Percentiles rank a stretch among this genome's conserved stretches.
phyloP scores from a whole-genome alignment of 2,329 filamentous ascomycete genomes.

The Orbilia brochopaga region DNA sequence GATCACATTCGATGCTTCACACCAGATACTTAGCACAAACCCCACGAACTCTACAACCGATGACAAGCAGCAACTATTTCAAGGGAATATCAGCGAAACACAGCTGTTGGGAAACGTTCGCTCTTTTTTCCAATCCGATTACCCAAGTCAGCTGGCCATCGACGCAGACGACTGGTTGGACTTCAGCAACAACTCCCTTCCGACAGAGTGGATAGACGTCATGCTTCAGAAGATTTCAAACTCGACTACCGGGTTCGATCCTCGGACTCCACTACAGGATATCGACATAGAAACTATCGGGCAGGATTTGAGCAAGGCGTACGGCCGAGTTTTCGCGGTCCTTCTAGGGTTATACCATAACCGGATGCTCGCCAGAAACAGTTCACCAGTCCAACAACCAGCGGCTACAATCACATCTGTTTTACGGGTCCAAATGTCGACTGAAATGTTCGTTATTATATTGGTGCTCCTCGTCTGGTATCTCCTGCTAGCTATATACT shows the following conservation, averaged over 20 bases:
- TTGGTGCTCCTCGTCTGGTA: conserved; percentile 38
- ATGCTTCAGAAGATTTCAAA: conserved; percentile 58
- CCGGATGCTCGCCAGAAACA: conserved; percentile 22
- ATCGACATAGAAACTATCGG: conserved; percentile 54
- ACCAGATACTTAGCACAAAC: conserved; percentile 13
- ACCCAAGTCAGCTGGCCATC: conserved; percentile 56
- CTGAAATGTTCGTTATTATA: conserved; percentile 44
- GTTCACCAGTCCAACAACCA: not conserved
- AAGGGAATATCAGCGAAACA: conserved; percentile 22
- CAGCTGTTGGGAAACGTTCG: conserved; percentile 21
- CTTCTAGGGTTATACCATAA: conserved; percentile 59
- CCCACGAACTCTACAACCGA: conserved; percentile 4
- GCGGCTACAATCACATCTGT: conserved; percentile 13
- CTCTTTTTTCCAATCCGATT: conserved; percentile 35
- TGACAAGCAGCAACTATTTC: conserved; percentile 11
- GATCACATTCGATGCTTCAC: conserved; percentile 20
- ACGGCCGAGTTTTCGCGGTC: conserved; percentile 59
- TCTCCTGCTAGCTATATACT: conserved; percentile 37
- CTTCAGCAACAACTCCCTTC: conserved; percentile 61
- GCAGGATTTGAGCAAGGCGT: conserved; percentile 55
- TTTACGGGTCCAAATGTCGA: conserved; percentile 44
- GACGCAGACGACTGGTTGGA: conserved; percentile 17
- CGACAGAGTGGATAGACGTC: conserved; percentile 60
- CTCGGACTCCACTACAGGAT: conserved; percentile 56
- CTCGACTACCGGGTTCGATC: conserved; percentile 57